These are phyloP conservation scores for Kuraishia hungarica DNA, from an alignment of 805 yeast species.

Conservation along the genomic window DNA sequence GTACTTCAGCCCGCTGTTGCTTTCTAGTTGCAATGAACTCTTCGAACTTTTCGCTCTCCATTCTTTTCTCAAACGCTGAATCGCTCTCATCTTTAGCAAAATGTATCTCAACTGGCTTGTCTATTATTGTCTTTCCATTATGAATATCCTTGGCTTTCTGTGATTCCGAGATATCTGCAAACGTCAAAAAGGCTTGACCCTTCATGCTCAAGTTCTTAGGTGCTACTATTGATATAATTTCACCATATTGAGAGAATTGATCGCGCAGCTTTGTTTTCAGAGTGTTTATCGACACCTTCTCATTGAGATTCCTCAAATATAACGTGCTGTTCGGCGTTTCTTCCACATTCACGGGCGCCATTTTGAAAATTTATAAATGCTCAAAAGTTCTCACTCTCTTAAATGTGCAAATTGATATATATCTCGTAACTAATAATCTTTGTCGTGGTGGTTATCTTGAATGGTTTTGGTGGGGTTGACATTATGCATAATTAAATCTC, in stretches of 20 bases:
- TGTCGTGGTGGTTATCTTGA: no score
- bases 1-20: background rate
- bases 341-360: background rate
- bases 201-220: slow-evolving; percentile 55
- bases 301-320: slow-evolving; percentile 70
- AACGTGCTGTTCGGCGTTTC: slow-evolving; percentile 15
- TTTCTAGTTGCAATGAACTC: slow-evolving; percentile 4
- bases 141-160: slow-evolving; percentile 32
- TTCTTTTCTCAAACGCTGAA: slow-evolving; percentile 9
- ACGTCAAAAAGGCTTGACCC: slow-evolving; percentile 79
- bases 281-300: slow-evolving; percentile 46
- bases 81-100: slow-evolving; percentile 40
- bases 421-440: no score
- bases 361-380: background rate
- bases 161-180: slow-evolving; percentile 33
- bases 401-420: no score
- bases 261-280: slow-evolving; percentile 34
- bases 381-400: no score
- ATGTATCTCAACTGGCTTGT: slow-evolving; percentile 37
- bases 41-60: slow-evolving; percentile 9
- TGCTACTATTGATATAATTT: slow-evolving; percentile 41
- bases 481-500: no score
- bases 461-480: no score
- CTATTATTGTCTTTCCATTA: slow-evolving; percentile 33
- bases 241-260: slow-evolving; percentile 37